Base-by-base conservation (phyloP, 2,329 filamentous ascomycete genomes). In the Pseudodiploospora longispora region DNA sequence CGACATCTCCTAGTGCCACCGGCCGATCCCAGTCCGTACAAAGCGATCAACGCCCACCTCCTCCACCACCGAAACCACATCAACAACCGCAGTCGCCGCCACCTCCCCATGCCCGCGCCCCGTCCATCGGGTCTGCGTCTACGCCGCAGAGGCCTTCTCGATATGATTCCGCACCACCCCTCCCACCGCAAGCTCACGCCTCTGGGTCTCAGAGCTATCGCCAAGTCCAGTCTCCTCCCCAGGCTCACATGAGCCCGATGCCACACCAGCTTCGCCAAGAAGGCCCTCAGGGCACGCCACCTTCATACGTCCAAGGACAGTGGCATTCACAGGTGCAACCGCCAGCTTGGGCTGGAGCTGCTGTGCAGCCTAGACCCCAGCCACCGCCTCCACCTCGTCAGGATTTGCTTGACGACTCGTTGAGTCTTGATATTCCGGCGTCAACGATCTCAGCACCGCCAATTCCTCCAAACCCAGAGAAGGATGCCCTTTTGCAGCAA, bases 391-490 rank as follows among this genome's bases (percentile, higher is more conserved):
- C 53, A 42, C 49, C 49, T 44, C 72, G 63, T 28, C 75, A 66
- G 2, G 76, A 82, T 56, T 53, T 67, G 28, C 71, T 82, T 53
- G 77, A 81, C 49, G 75, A 76, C 43, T 76, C 78, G 30, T 62
- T 80, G 10, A 71, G 71, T 7, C 62, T 78, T 27, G 55, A 69
- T 10, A 66, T 76, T 9, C 71, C 76, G 3, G 64, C 70, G 1
- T 66, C 70, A 1, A 67, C 74, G 27, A 60, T 80, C 6, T 74
- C 83, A 5, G 80, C 88, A 1, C 91, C 93, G 1, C 90, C 91
- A 0, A 88, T 96, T 30, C 91, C 93, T 0, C 90, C 89, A 0
- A 98, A 98, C 57, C 93, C 93, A 1, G 88, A 97, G 65, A 96
- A 95, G 61, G 89, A 97, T 62, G 83, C 85, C 19, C 77, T 97